Base-by-base conservation (phyloP, 306 rosid genomes). In the Dalbergia cochinchinensis region DNA sequence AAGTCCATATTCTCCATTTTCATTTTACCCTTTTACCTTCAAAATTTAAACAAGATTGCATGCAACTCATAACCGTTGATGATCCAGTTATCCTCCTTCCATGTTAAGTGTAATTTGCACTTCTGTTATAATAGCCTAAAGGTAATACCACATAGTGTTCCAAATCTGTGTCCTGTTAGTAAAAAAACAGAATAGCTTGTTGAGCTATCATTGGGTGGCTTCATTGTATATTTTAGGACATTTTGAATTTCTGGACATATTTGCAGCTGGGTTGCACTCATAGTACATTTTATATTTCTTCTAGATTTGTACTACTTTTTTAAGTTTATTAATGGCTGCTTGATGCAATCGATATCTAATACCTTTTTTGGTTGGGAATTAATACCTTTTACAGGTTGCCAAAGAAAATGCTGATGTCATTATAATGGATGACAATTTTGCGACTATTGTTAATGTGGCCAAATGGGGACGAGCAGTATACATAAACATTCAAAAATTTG, bases 401-500 rank as follows among this genome's bases (percentile, higher is more conserved):
- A 95, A 95, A 80, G 99, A 95, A 85, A 91, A 83, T 77, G 97
- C 99, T 8, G 99, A 90, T 85, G 94, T 93, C 68, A 88, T 95
- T 79, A 90, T 95, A 82, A 73, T 95, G 91, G 98, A 95, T 54
- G 99, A 95, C 77, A 89, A 95, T 84, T 95, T 95, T 74, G 14
- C 87, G 11, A 93, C 99, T 16, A 93, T 95, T 75, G 88, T 95
- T 63, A 93, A 88, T 61, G 99, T 93, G 57, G 94, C 92, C 22
- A 90, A 73, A 90, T 93, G 97, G 99, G 99, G 99, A 80, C 97
- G 99, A 7, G 85, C 99, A 13, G 98, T 93, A 3, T 95, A 93
- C 84, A 93, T 91, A 85, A 95, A 95, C 87, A 93, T 95, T 53
- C 98, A 95, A 78, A 95, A 95, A 87, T 93, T 95, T 82, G 99